phyloP scores from a whole-genome alignment of 192 early-diverging fungal species.

The Backusella australiensis region DNA sequence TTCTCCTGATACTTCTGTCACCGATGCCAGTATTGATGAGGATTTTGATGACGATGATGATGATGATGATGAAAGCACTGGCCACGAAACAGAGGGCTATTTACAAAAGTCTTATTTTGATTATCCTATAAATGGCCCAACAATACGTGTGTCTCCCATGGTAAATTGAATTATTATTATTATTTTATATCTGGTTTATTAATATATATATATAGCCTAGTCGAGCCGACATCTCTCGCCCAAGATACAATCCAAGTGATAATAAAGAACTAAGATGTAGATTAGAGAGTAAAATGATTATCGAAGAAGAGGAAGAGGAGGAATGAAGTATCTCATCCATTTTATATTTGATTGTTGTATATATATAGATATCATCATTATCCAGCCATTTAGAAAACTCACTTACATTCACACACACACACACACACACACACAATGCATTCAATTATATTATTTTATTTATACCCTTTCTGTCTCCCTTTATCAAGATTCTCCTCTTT shows the following conservation, averaged over 20 bases:
- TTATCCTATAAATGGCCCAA: neutral
- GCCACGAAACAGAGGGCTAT: neutral
- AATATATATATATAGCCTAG: neutral
- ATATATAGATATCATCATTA: neutral
- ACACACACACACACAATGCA: neutral
- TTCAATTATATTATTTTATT: neutral
- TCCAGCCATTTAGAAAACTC: neutral
- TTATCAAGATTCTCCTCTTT: neutral
- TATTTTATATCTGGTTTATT: neutral
- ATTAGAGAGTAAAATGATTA: constrained; percentile 27
- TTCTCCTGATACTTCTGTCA: constrained; percentile 11
- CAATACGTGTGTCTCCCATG: constrained; percentile 3
- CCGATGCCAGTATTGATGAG: neutral
- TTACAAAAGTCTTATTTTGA: neutral
- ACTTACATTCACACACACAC: neutral
- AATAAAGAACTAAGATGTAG: neutral
- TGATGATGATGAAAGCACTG: neutral
- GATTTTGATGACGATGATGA: neutral
- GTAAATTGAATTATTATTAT: neutral
- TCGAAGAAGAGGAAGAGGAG: constrained; percentile 40
- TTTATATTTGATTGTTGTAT: neutral
- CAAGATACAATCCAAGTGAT: neutral
- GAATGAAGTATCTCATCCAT: neutral
- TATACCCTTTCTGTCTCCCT: neutral
- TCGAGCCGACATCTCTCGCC: neutral